phyloP scores from a whole-genome alignment of 805 yeast species.

The Kregervanrija pseudodelftensis region DNA sequence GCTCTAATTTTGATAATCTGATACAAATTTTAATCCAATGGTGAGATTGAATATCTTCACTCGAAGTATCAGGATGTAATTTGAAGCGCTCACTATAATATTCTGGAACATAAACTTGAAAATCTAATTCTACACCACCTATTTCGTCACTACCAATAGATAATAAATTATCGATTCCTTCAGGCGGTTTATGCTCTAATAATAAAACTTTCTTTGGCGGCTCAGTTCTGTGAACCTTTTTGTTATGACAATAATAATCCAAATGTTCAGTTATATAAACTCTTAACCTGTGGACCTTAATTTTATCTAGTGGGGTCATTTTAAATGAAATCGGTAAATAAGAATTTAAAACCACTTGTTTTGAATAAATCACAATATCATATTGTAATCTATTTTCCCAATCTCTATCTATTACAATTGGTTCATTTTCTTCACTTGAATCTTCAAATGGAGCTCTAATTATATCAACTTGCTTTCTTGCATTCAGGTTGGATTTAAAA shows the following conservation, averaged over 20 bases:
- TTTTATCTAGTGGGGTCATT: slow-evolving; percentile 80
- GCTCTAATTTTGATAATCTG: slow-evolving; percentile 64
- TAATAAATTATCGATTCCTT: slow-evolving; percentile 41
- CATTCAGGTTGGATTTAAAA: slow-evolving; percentile 69
- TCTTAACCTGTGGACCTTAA: slow-evolving; percentile 78
- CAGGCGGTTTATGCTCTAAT: slow-evolving; percentile 68
- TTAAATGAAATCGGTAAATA: slow-evolving; percentile 78
- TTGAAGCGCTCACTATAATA: slow-evolving; percentile 46
- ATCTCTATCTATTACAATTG: slow-evolving; percentile 80
- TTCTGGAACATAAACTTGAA: slow-evolving; percentile 80
- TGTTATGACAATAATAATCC: slow-evolving; percentile 82
- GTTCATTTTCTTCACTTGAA: slow-evolving; percentile 84
- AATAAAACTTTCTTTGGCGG: slow-evolving; percentile 77
- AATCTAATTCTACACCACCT: slow-evolving; percentile 73
- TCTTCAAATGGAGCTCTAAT: slow-evolving; percentile 73
- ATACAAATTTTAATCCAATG: slow-evolving; percentile 94
- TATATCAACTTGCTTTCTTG: slow-evolving; percentile 54
- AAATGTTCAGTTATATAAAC: slow-evolving; percentile 81
- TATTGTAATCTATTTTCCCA: slow-evolving; percentile 93
- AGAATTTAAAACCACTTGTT: slow-evolving; percentile 77
- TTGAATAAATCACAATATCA: slow-evolving; percentile 87
- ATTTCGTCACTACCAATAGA: slow-evolving; percentile 41
- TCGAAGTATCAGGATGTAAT: slow-evolving; percentile 82
- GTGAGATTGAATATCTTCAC: slow-evolving; percentile 71
- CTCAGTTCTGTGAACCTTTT: slow-evolving; percentile 87